Base-by-base conservation (phyloP, 2,329 filamentous ascomycete species). In the Penicillium aurantiogriseum region DNA sequence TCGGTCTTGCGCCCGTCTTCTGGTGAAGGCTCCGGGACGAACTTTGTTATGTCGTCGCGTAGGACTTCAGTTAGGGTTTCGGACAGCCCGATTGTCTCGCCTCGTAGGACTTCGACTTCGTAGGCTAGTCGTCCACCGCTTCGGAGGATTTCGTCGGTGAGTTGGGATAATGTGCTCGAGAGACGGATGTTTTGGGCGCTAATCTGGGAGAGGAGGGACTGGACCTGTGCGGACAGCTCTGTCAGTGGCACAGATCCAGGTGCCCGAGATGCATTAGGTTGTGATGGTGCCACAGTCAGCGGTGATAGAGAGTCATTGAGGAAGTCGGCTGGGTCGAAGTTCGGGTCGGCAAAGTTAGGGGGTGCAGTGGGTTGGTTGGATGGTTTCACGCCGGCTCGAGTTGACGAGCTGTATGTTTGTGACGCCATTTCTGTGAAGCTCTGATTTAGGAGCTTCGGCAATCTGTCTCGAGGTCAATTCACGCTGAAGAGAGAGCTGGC, bases 71-170 rank as follows among this genome's bases (percentile, higher is more conserved):
- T 85, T 66, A 97, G 78, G 2, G 88, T 83, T 70, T 97, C 92
- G 0, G 87, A 86, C 36, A 97, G 79, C n/a, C 89, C 83, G 46
- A 92, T 77, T 2, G 91, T 89, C 75, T 97, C 92, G 61, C 92
- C 92, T n/a, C 92, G 85, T 48, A 97, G 76, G 19, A 97, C 84
- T 75, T 97, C 93, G 21, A 97, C 93, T 75, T 97, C 91, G 70
- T 99, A 99, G 21, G 92, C 91, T 56, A 99, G 79, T 4, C 93
- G 84, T 63, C 90, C 91, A 27, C 92, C 91, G 68, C 91, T 92
- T 56, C 94, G 85, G 60, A 99, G 77, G 62, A 99, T 97, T 65
- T 97, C 94, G 74, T 99, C 93, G 11, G 94, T 97, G 58, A 97
- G 80, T 69, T 93, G 88, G 33, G 92, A 96, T 57, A 99, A 82